These are phyloP conservation scores for Phytophthora sp. DNA, from an alignment of 352 stramenopile species.

Conservation along the genomic window DNA sequence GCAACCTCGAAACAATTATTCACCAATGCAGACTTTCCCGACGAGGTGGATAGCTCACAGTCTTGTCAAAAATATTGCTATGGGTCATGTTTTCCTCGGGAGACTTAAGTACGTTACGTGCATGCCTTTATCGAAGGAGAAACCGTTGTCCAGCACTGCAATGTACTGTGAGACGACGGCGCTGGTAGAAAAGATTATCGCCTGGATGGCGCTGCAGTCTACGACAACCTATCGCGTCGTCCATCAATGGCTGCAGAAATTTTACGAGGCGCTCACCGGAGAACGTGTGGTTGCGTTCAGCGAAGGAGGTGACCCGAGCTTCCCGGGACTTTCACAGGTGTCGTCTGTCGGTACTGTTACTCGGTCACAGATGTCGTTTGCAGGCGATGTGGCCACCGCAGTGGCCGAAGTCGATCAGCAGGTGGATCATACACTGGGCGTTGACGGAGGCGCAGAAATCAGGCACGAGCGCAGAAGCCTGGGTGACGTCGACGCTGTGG, in stretches of 20 bases:
- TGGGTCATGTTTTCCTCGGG: too few relatives aligned
- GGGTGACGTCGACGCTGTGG: too few relatives aligned
- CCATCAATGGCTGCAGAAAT: conserved; percentile 6
- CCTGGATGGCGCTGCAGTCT: conserved; percentile 21
- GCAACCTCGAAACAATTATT: conserved; percentile 14
- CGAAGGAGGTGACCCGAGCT: background rate
- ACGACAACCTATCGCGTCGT: conserved; percentile 11
- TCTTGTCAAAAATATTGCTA: too few relatives aligned
- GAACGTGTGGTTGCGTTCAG: background rate
- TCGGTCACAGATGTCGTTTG: too few relatives aligned
- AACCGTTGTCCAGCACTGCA: too few relatives aligned
- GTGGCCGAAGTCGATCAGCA: too few relatives aligned
- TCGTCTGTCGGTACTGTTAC: background rate
- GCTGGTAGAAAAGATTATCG: background rate
- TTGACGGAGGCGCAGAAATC: too few relatives aligned
- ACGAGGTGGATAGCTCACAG: background rate
- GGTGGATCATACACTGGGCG: too few relatives aligned
- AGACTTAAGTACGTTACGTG: too few relatives aligned
- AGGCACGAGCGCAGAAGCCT: too few relatives aligned
- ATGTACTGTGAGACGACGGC: background rate
- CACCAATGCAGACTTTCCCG: background rate
- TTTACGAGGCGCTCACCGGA: conserved; percentile 4
- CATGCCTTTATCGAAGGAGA: too few relatives aligned
- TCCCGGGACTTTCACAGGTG: background rate
- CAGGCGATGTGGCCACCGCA: too few relatives aligned